Percentiles rank a stretch among this genome's conserved stretches.
Evolutionary conservation across 2,329 filamentous ascomycete genomes (phyloP).

Genomic region (Stagonosporopsis vannaccii): DNA sequence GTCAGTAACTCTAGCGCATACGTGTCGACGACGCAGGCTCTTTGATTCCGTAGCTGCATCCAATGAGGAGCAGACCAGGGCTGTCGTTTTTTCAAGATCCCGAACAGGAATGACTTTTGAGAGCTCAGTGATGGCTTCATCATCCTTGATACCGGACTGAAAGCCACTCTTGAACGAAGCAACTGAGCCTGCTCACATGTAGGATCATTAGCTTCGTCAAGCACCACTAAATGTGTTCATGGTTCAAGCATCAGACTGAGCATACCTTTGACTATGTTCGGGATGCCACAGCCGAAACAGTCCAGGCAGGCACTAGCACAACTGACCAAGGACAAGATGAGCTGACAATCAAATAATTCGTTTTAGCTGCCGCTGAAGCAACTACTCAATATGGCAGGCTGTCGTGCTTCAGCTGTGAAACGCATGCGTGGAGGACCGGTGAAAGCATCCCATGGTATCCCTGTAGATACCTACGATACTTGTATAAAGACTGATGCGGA

Average conservation of each 20-base stretch:
- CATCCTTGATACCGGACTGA: no score
- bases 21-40: background rate
- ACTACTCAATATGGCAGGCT: background rate
- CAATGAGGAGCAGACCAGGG: background rate
- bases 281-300: background rate
- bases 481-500: background rate
- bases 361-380: slow-evolving; percentile 5
- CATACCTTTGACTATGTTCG: background rate
- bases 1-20: background rate
- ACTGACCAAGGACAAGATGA: background rate
- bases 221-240: background rate
- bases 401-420: background rate
- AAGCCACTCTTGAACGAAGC: background rate
- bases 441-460: background rate
- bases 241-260: background rate
- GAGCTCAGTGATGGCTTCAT: background rate
- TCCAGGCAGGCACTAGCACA: background rate
- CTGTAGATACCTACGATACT: background rate
- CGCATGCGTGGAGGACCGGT: background rate
- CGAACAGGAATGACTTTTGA: background rate
- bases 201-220: background rate
- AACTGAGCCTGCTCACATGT: background rate
- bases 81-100: background rate
- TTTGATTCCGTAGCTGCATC: background rate
- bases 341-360: background rate